Base-by-base conservation (phyloP, 2,329 filamentous ascomycete species). In the Ophiostoma perfectum region DNA sequence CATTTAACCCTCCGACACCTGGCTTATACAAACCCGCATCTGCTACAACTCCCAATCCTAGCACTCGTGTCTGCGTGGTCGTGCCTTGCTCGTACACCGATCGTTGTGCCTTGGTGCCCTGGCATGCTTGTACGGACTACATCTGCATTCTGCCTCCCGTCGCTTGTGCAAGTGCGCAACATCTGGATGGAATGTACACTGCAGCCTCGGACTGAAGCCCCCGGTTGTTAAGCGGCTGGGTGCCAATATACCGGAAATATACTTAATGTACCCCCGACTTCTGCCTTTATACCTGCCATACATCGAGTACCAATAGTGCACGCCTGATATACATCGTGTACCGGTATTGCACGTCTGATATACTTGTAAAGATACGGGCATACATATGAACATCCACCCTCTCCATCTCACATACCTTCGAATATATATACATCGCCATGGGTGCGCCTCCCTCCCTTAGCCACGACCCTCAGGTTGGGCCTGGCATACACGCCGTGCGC, bases 351-450 rank as follows among this genome's bases (percentile, higher is more conserved):
- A 58, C 52, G 52, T 27, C 27, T 27, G 52, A 27, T 38, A 38
- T 38, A 58, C 52, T 8, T 58, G 52, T 11, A 11, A 18, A 55
- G n/a, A 55, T 55, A 55, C 27, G 27, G 27, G 27, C 27, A 27
- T 27, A 27, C n/a, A 27, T 55, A 27, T 55, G 49, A 27, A 27
- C 27, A 27, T 27, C 18, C n/a, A 55, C 18, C 47, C 47, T 52
- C 5, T 52, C 7, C 16, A 52, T 44, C 42, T 12, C 42, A 44
- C 42, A 44, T 1, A 8, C 11, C 42, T 44, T 44, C 42, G 27
- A 27, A 27, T 27, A 36, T 55, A 55, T 49, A 49, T 60, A 60
- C 38, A 60, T 60, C 55, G 38, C 55, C 55, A 60, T 60, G 55
- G 55, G 55, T 38, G 55, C 55, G 36, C 27, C 55, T 60, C 27